These are phyloP conservation scores for sweet orange (Citrus sinensis) DNA, from an alignment of 345 rosid species.

Conservation along the genomic window DNA sequence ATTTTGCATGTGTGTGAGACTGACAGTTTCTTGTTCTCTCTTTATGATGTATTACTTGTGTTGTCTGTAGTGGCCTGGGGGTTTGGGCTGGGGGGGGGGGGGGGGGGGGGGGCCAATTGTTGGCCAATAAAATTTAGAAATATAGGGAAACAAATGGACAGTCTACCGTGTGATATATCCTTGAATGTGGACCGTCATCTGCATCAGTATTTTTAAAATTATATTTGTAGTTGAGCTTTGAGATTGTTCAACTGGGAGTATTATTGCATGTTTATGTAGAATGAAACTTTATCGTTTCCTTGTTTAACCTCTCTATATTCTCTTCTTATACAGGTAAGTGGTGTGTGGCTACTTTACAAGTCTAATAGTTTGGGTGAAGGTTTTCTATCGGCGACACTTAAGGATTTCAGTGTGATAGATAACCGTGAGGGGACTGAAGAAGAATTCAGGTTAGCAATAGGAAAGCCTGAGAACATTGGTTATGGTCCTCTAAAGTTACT, in stretches of 20 bases:
- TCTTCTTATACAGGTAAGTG: constrained; percentile 49
- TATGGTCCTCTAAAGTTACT: constrained; percentile 28
- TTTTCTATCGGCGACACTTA: constrained; percentile 78
- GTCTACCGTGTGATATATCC: background rate
- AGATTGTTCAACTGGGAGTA: constrained; percentile 1
- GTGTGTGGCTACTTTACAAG: constrained; percentile 85
- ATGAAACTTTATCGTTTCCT: background rate
- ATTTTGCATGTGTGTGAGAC: background rate
- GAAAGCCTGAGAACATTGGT: constrained; percentile 56
- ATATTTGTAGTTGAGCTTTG: background rate
- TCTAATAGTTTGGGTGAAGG: constrained; percentile 66
- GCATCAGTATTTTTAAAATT: background rate
- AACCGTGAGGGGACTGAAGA: constrained; percentile 87
- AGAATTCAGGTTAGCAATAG: constrained; percentile 79
- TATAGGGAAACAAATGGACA: background rate
- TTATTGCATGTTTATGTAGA: background rate
- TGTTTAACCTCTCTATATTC: background rate
- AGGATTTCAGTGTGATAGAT: constrained; percentile 81
- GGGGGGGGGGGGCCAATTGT: background rate
- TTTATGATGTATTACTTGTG: background rate
- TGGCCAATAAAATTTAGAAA: background rate
- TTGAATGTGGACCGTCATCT: background rate
- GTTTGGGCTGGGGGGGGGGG: no score
- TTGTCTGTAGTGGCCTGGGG: background rate
- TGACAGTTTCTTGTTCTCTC: background rate